Percentiles rank a stretch among this genome's conserved stretches.
Conservation (phyloP, 2,329 filamentous ascomycete species). For the Pleurostoma richardsiae region DNA sequence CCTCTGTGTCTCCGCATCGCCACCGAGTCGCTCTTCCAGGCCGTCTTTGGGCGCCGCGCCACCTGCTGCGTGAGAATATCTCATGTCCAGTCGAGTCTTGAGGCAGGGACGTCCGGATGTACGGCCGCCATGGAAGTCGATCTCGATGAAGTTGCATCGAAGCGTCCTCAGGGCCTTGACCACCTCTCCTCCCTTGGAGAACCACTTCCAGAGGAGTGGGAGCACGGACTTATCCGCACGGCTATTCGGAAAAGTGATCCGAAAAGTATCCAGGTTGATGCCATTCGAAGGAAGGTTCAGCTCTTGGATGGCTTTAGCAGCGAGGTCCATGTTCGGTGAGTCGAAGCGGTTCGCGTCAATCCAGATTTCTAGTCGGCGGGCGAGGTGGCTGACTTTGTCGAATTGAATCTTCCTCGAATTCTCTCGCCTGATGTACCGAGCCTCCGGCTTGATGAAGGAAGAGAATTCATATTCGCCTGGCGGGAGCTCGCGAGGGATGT, state of each 20-base stretch:
- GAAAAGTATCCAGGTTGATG: background rate
- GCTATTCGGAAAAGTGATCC: no score
- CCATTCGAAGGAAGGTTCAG: slow-evolving; percentile 17
- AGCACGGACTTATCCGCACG: slow-evolving; percentile 1
- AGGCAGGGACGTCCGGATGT: slow-evolving; percentile 20
- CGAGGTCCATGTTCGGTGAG: slow-evolving; percentile 13
- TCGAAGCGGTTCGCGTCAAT: slow-evolving; percentile 34
- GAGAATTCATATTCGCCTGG: slow-evolving; percentile 9
- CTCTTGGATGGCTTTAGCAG: slow-evolving; percentile 6
- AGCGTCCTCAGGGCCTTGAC: slow-evolving; percentile 10
- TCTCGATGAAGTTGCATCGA: slow-evolving; percentile 7
- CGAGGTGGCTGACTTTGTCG: slow-evolving; percentile 27
- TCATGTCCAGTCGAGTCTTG: slow-evolving; percentile 6
- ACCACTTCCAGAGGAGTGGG: slow-evolving; percentile 3
- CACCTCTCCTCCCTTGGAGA: background rate
- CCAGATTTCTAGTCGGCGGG: slow-evolving; percentile 35
- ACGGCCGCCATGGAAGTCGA: slow-evolving; percentile 11
- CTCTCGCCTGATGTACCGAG: slow-evolving; percentile 4
- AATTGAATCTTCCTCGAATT: slow-evolving; percentile 22
- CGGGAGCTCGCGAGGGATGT: slow-evolving; percentile 33
- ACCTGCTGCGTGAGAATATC: slow-evolving; percentile 5
- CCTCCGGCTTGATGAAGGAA: background rate
- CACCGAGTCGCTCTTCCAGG: slow-evolving; percentile 4
- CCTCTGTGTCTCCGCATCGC: slow-evolving; percentile 1
- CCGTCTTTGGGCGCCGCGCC: background rate